Percentiles rank a stretch among this genome's conserved stretches.
phyloP scores from a whole-genome alignment of 495 filamentous ascomycete species.

The Penicillium chermesinum region DNA sequence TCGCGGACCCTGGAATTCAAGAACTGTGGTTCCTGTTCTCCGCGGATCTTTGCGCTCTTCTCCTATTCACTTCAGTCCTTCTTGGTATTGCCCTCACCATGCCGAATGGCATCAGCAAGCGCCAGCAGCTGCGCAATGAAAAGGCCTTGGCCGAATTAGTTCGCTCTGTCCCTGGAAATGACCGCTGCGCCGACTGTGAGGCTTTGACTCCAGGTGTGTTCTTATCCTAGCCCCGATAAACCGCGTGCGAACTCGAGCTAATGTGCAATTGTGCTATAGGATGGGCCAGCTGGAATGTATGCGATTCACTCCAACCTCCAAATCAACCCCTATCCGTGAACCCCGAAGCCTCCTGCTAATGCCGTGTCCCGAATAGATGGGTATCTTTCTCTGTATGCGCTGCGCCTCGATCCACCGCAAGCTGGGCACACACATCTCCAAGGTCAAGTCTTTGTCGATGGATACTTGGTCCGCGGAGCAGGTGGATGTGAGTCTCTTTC shows the following conservation, averaged over 20 bases:
- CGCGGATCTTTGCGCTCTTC: conserved; percentile 11
- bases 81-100: conserved; percentile 32
- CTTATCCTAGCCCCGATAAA: not conserved
- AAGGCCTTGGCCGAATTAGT: conserved; percentile 85
- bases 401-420: conserved; percentile 95
- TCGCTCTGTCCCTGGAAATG: conserved; percentile 82
- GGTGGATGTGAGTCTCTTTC: conserved; percentile 78
- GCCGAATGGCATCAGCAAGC: conserved; percentile 68
- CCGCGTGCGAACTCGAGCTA: not conserved
- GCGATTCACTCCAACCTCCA: conserved; percentile 21
- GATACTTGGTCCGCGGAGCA: conserved; percentile 94
- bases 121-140: conserved; percentile 95
- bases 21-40: conserved; percentile 11
- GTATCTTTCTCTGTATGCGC: conserved; percentile 95
- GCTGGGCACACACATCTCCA: conserved; percentile 94
- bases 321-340: not conserved
- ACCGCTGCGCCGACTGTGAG: conserved; percentile 88
- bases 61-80: conserved; percentile 12
- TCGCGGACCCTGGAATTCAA: conserved; percentile 10
- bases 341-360: conserved; percentile 17
- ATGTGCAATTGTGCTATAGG: conserved; percentile 41
- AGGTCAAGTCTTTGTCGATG: conserved; percentile 97
- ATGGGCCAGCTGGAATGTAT: conserved; percentile 99
- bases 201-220: conserved; percentile 84
- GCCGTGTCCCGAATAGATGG: conserved; percentile 55